A percentile compares a stretch with the other conserved stretches of the same genome.
These are phyloP conservation scores for Paracorniculantispora psalliotae DNA, from an alignment of 2,329 filamentous ascomycete genomes.

Conservation along the genomic window DNA sequence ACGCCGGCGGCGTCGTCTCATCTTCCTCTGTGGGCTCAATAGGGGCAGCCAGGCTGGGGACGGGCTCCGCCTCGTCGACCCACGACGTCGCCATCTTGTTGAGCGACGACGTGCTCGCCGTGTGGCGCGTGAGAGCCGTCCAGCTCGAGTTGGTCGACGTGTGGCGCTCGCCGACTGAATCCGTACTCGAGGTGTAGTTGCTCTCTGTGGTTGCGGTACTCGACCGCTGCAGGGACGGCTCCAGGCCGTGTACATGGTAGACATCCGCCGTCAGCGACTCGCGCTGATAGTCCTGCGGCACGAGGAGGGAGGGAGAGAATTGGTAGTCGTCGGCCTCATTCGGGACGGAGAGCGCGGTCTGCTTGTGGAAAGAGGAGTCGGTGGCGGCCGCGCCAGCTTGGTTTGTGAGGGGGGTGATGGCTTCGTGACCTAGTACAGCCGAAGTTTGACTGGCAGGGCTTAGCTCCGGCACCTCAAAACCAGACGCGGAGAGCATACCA, in stretches of 20 bases:
- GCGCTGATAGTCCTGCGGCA: conserved; percentile 54
- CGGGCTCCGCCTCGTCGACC: conserved; percentile 28
- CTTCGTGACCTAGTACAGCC: conserved; percentile 36
- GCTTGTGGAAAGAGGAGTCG: conserved; percentile 38
- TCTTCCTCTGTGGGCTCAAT: conserved; percentile 11
- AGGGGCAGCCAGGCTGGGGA: conserved; percentile 17
- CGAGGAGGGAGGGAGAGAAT: conserved; percentile 57
- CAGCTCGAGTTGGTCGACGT: conserved; percentile 49
- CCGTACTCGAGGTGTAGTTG: conserved; percentile 38
- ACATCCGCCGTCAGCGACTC: conserved; percentile 28
- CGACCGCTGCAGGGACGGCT: conserved; percentile 38
- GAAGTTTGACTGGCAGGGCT: conserved; percentile 47
- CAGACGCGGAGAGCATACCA: conserved; percentile 24
- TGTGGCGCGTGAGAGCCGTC: conserved; percentile 50
- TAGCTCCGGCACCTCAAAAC: conserved; percentile 41
- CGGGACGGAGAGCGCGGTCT: conserved; percentile 39
- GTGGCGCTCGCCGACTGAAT: conserved; percentile 46
- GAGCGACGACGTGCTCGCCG: conserved; percentile 45
- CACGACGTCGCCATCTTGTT: conserved; percentile 30
- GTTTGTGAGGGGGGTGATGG: conserved; percentile 35
- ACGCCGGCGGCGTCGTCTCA: conserved; percentile 21
- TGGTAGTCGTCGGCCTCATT: conserved; percentile 56
- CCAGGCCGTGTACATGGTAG: conserved; percentile 3
- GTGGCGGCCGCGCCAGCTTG: not conserved
- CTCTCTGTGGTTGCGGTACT: conserved; percentile 54